Percentiles rank a stretch among this genome's conserved stretches.
phyloP scores from a whole-genome alignment of 1,139 yeast genomes.

The Geotrichum europaeum region DNA sequence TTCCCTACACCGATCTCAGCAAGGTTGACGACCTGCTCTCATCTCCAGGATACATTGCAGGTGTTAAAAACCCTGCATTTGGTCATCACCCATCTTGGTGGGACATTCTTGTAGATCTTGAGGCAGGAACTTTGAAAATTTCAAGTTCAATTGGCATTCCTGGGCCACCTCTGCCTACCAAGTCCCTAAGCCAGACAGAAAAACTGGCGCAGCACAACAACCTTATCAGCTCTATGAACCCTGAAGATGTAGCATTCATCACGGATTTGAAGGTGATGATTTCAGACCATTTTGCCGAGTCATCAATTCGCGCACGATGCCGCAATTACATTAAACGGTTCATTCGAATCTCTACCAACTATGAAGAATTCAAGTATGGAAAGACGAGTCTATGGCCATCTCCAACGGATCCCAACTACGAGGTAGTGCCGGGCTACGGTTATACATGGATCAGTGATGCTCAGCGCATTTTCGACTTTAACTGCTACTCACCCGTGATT shows the following conservation, averaged over 20 bases:
- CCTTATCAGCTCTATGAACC: constrained; percentile 17
- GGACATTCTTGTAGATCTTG: constrained; percentile 57
- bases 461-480: constrained; percentile 27
- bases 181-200: neutral
- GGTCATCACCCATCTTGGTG: constrained; percentile 51
- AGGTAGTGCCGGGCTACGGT: constrained; percentile 32
- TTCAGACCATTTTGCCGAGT: constrained; percentile 33
- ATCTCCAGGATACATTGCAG: constrained; percentile 55
- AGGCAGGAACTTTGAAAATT: constrained; percentile 41
- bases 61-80: constrained; percentile 63
- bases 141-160: constrained; percentile 27
- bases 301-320: constrained; percentile 32
- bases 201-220: constrained; percentile 10
- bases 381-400: constrained; percentile 31
- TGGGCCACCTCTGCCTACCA: constrained; percentile 15
- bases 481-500: constrained; percentile 28
- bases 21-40: constrained; percentile 51
- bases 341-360: constrained; percentile 32
- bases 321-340: constrained; percentile 31
- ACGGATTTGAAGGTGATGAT: constrained; percentile 33
- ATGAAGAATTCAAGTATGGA: constrained; percentile 32
- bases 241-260: constrained; percentile 31
- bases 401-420: constrained; percentile 21
- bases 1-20: constrained; percentile 59
- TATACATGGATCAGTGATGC: constrained; percentile 32